These are phyloP conservation scores for Suillus hirtellus DNA, from an alignment of 768 basidiomycete species.

Conservation along the genomic window DNA sequence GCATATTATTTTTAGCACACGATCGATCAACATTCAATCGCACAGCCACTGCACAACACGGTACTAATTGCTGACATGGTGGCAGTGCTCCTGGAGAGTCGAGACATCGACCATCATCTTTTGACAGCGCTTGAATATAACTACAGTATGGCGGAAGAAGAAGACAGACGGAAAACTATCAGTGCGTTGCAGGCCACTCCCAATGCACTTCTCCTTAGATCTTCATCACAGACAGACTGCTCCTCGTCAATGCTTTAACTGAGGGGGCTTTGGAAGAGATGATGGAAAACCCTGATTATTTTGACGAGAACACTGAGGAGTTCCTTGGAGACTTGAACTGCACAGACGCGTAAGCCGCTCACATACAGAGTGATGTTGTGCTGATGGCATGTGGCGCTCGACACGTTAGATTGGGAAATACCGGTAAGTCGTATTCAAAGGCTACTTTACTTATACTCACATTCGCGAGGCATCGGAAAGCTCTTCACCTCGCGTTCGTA, in stretches of 20 bases:
- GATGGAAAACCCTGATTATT: slow-evolving; percentile 21
- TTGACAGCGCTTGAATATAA: background rate
- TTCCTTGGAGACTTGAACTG: slow-evolving; percentile 36
- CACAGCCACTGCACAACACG: background rate
- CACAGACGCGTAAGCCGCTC: slow-evolving; percentile 26
- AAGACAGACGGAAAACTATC: slow-evolving; percentile 20
- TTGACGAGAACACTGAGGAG: slow-evolving; percentile 10
- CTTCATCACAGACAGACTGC: slow-evolving; percentile 22
- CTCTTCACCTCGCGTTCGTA: slow-evolving; percentile 34
- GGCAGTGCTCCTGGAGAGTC: no score
- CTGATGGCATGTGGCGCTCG: slow-evolving; percentile 1
- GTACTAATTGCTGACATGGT: no score
- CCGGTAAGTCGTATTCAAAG: slow-evolving; percentile 25
- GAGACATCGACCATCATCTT: no score
- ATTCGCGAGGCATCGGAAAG: slow-evolving; percentile 14
- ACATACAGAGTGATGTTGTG: background rate
- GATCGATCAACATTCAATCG: background rate
- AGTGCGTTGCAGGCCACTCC: slow-evolving; percentile 17
- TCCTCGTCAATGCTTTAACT: slow-evolving; percentile 27
- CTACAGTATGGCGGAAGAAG: slow-evolving; percentile 17
- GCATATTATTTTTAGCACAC: background rate
- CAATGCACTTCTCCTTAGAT: background rate
- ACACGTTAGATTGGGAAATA: slow-evolving; percentile 27
- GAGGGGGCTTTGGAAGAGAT: slow-evolving; percentile 29
- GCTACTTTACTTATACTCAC: slow-evolving; percentile 4